Conservation (phyloP, 352 stramenopile genomes). For the Pilasporangium apinafurcum region DNA sequence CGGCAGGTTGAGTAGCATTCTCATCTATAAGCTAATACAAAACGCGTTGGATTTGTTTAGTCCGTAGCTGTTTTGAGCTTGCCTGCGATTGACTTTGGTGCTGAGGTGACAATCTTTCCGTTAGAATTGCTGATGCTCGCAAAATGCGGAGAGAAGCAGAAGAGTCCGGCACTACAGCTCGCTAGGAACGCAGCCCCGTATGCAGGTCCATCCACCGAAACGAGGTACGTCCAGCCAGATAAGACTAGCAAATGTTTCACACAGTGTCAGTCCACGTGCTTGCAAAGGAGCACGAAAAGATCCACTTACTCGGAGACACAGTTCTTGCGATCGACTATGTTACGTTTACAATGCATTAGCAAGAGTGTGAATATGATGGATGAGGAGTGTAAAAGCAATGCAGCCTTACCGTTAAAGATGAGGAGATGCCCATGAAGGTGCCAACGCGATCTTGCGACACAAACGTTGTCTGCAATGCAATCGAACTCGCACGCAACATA, state of each 20-base stretch:
- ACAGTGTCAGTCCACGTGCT: not conserved
- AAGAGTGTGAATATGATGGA: not conserved
- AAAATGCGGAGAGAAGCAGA: slow-evolving; percentile 66
- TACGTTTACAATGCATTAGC: not conserved
- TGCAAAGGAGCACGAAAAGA: not conserved
- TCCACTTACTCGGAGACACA: slow-evolving; percentile 56
- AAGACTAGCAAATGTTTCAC: slow-evolving; percentile 32
- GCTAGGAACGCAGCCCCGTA: slow-evolving; percentile 63
- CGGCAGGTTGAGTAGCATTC: slow-evolving; percentile 4
- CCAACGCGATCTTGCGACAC: slow-evolving; percentile 63
- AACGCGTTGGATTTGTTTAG: slow-evolving; percentile 9
- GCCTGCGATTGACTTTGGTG: slow-evolving; percentile 9
- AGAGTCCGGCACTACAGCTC: slow-evolving; percentile 41
- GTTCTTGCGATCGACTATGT: slow-evolving; percentile 69
- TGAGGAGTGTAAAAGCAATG: not conserved
- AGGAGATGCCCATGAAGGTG: slow-evolving; percentile 76
- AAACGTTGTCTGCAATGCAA: slow-evolving; percentile 65
- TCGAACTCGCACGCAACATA: slow-evolving; percentile 74
- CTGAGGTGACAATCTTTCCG: slow-evolving; percentile 1
- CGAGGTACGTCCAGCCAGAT: slow-evolving; percentile 71
- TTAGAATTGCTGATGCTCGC: slow-evolving; percentile 20
- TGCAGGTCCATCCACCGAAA: slow-evolving; percentile 62
- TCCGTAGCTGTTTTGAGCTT: slow-evolving; percentile 23
- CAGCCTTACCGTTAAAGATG: slow-evolving; percentile 54
- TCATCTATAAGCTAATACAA: no score